phyloP scores from a whole-genome alignment of 768 basidiomycete genomes.

The Dioszegia crocea region DNA sequence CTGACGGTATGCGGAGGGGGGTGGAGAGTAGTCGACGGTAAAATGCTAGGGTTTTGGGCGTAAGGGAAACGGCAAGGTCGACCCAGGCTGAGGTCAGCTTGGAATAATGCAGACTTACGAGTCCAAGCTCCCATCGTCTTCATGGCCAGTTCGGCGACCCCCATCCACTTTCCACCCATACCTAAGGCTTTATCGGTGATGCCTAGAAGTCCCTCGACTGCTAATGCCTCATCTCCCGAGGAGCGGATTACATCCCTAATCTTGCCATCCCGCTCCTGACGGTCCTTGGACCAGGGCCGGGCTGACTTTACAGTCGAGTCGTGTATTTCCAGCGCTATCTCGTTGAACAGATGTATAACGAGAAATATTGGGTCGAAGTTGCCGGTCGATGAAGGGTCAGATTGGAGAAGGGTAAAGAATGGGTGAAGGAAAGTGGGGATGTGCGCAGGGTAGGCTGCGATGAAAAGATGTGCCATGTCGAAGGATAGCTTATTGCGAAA shows the following conservation, averaged over 20 bases:
- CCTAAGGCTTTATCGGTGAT: conserved; percentile 60
- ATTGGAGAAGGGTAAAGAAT: conserved; percentile 32
- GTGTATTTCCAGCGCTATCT: conserved; percentile 95
- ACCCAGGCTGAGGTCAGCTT: conserved; percentile 72
- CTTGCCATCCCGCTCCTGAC: conserved; percentile 74
- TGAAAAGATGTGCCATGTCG: conserved; percentile 49
- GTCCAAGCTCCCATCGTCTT: conserved; percentile 89
- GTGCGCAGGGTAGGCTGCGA: conserved; percentile 40
- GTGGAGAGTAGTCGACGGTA: conserved; percentile 76
- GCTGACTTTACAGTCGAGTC: conserved; percentile 91
- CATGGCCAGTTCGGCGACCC: conserved; percentile 88
- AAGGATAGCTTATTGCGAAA: conserved; percentile 71
- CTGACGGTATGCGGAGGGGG: conserved; percentile 72
- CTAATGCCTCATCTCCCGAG: conserved; percentile 74
- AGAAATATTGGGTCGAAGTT: conserved; percentile 77
- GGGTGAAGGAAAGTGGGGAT: conserved; percentile 45
- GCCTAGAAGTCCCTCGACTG: conserved; percentile 79
- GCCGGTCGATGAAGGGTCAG: conserved; percentile 5
- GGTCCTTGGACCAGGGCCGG: conserved; percentile 62
- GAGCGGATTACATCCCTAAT: conserved; percentile 87
- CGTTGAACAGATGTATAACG: conserved; percentile 84
- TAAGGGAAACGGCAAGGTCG: conserved; percentile 93
- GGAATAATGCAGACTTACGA: conserved; percentile 59
- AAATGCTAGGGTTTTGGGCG: conserved; percentile 77
- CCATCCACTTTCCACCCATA: conserved; percentile 52